Evolutionary conservation across 2,329 filamentous ascomycete genomes (phyloP).

Genomic region (Penicillium sp.): DNA sequence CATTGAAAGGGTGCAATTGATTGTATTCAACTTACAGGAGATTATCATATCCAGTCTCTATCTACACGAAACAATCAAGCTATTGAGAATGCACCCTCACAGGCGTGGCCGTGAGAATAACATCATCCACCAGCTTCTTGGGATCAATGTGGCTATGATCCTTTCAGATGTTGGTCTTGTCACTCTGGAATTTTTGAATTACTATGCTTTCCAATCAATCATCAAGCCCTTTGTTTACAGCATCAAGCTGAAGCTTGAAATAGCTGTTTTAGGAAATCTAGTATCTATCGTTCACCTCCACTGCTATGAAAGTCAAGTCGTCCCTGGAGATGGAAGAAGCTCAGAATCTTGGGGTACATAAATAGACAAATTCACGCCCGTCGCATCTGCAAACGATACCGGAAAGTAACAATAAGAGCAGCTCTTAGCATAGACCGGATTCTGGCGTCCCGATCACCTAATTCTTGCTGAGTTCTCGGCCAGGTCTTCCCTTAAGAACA

Average conservation of each 20-base stretch:
- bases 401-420: too few relatives aligned
- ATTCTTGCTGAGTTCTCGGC: too few relatives aligned
- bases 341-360: too few relatives aligned
- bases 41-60: constrained; percentile 16
- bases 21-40: constrained; percentile 17
- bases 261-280: constrained; percentile 9
- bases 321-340: too few relatives aligned
- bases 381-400: too few relatives aligned
- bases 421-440: too few relatives aligned
- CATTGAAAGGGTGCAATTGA: constrained; percentile 19
- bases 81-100: constrained; percentile 11
- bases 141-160: constrained; percentile 15
- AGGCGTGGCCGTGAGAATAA: constrained; percentile 8
- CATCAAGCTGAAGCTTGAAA: constrained; percentile 17
- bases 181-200: constrained; percentile 6
- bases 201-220: constrained; percentile 13
- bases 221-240: constrained; percentile 17
- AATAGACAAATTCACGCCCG: too few relatives aligned
- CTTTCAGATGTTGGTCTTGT: constrained; percentile 19
- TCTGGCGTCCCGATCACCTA: too few relatives aligned
- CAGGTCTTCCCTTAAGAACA: too few relatives aligned
- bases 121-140: constrained; percentile 18
- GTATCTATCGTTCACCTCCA: constrained; percentile 10
- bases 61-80: constrained; percentile 11
- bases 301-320: too few relatives aligned